Percentiles rank a stretch among this genome's conserved stretches.
Conservation (phyloP, 305 asterid species). For the Striga hermonthica region DNA sequence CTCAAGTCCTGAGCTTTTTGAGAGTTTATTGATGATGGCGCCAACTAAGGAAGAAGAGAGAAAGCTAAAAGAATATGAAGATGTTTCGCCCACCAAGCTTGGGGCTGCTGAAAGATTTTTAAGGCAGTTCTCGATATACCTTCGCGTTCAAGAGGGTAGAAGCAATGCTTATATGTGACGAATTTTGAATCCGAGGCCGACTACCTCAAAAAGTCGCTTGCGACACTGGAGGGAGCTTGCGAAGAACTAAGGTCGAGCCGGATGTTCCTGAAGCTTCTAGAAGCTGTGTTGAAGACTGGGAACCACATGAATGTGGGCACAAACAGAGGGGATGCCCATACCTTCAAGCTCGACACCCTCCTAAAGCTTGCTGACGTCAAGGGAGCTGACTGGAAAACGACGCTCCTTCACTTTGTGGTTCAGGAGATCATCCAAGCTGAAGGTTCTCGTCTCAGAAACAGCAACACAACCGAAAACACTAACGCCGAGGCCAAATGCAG, state of each 20-base stretch:
- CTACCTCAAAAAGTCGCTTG: slow-evolving; percentile 12
- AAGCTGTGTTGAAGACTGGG: slow-evolving; percentile 63
- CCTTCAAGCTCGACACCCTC: slow-evolving; percentile 55
- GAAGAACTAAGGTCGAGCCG: slow-evolving; percentile 60
- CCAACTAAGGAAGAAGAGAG: slow-evolving; percentile 94
- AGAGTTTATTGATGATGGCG: slow-evolving; percentile 90
- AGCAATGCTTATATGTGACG: slow-evolving; percentile 83
- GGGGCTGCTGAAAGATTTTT: slow-evolving; percentile 90
- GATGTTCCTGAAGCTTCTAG: slow-evolving; percentile 58
- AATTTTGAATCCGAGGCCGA: slow-evolving; percentile 82
- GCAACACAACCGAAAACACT: too few relatives aligned
- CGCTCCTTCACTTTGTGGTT: slow-evolving; percentile 63
- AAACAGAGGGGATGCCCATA: slow-evolving; percentile 55
- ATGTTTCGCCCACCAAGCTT: slow-evolving; percentile 74
- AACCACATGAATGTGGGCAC: slow-evolving; percentile 65
- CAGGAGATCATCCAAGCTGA: slow-evolving; percentile 63
- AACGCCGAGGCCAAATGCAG: slow-evolving; percentile 64
- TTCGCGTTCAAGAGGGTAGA: slow-evolving; percentile 84
- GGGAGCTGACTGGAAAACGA: slow-evolving; percentile 67
- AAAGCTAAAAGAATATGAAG: slow-evolving; percentile 69
- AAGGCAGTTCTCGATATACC: slow-evolving; percentile 89
- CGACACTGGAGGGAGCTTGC: slow-evolving; percentile 40
- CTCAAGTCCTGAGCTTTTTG: slow-evolving; percentile 91
- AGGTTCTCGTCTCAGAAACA: too few relatives aligned
- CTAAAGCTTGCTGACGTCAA: slow-evolving; percentile 55